Conservation (phyloP, 2,329 filamentous ascomycete genomes). For the Talaromyces albobiverticillius region DNA sequence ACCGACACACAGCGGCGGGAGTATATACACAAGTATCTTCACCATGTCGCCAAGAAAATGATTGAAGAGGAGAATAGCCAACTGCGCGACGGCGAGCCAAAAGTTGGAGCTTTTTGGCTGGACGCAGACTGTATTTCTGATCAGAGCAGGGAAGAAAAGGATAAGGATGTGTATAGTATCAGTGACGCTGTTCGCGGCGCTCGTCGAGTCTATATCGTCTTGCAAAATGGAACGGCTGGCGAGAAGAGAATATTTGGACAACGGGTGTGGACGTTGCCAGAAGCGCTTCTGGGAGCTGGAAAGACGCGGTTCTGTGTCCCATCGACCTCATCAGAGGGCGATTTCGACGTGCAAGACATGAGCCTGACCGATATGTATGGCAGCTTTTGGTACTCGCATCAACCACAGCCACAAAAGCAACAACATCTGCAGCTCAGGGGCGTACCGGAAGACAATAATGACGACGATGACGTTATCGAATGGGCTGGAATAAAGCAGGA, state of each 20-base stretch:
- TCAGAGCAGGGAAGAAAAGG: neutral
- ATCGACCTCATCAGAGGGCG: neutral
- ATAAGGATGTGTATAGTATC: constrained; percentile 18
- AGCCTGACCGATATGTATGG: constrained; percentile 17
- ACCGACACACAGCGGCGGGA: neutral
- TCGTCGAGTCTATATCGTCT: constrained; percentile 17
- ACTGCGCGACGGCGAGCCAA: neutral
- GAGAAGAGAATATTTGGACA: constrained; percentile 8
- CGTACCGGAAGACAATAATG: too few relatives aligned
- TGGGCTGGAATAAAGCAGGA: neutral
- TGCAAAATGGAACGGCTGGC: constrained; percentile 13
- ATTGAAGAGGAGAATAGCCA: constrained; percentile 12
- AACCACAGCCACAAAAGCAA: constrained; percentile 10
- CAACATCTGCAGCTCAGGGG: too few relatives aligned
- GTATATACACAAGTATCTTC: constrained; percentile 4
- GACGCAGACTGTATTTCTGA: constrained; percentile 16
- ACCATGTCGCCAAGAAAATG: constrained; percentile 8
- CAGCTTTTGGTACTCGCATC: constrained; percentile 15
- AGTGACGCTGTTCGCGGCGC: constrained; percentile 19
- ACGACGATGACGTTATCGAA: constrained; percentile 15
- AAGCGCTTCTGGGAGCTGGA: constrained; percentile 16
- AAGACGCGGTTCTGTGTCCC: constrained; percentile 3
- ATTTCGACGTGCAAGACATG: constrained; percentile 11
- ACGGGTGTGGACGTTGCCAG: constrained; percentile 5
- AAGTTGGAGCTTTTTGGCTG: constrained; percentile 17